Evolutionary conservation across 2,329 filamentous ascomycete species (phyloP), one percentile per base, ranked within the genome.

Genomic region (Rutstroemia sp.): DNA sequence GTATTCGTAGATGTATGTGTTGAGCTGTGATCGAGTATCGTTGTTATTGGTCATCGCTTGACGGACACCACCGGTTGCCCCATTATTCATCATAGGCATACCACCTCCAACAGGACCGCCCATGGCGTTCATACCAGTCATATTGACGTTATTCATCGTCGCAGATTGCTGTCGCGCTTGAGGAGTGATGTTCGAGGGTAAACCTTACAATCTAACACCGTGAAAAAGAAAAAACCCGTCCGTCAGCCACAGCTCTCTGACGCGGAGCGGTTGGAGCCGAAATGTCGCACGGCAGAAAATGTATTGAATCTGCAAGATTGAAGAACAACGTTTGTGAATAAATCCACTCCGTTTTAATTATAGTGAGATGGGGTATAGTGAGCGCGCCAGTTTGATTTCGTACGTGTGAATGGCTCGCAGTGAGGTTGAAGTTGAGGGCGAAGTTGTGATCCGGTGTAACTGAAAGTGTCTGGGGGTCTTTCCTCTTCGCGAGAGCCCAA

Each of bases 1-100:
- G 71, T 94, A 92, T 68, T 94, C 89, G 78, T 92, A 94, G 63
- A 94, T 94, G 71, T 92, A 92, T 19, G 89, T 92, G 74, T 92
- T 92, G 51, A 94, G 79, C 58, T 84, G 74, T 49, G 78, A 74
- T 61, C 80, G 81, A 59, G 71, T 71, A 51, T 50, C 41, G 39
- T 74, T 70, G 27, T 67, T 61, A 46, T 64, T 66, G n/a, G 42
- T 21, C 51, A 66, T 62, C 64, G 67, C 70, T 44, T 63, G 64
- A 49, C 61, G 64, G 56, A 54, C 34, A 50, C 39, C 58, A 57
- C 60, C 65, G 58, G 63, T 51, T 56, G 63, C 60, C 67, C 77
- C 74, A 68, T 83, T 85, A 69, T 81, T 83, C 83, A 86, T 85
- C 68, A 67, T 65, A 23, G 79, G 79, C 68, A 84, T 81, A 41